Conservation (phyloP, 83 land plant species). For the Picea abies region DNA sequence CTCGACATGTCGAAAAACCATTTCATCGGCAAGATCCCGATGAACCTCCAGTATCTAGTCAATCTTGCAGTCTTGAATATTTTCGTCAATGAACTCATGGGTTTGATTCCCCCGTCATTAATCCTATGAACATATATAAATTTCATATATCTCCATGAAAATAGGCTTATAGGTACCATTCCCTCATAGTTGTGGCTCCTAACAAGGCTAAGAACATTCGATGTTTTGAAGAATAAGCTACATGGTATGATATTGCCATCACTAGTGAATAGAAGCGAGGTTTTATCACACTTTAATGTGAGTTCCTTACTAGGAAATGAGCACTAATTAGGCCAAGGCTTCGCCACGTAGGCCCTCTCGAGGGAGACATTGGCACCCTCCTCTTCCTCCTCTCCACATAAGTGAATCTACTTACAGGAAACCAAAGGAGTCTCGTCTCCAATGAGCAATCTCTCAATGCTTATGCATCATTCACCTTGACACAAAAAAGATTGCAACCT, state of each 20-base stretch:
- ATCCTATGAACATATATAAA: conserved; percentile 70
- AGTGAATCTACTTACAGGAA: too few species aligned
- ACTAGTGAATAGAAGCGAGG: conserved; percentile 59
- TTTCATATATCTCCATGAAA: conserved; percentile 72
- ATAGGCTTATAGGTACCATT: conserved; percentile 61
- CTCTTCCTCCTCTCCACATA: too few species aligned
- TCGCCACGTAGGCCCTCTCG: too few species aligned
- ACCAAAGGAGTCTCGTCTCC: too few species aligned
- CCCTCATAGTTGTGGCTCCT: conserved; percentile 66
- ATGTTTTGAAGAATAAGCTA: conserved; percentile 68
- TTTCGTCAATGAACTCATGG: conserved; percentile 50
- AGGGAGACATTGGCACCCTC: too few species aligned
- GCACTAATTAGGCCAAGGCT: too few species aligned
- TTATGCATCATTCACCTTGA: too few species aligned
- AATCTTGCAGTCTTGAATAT: conserved; percentile 72
- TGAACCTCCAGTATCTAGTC: conserved; percentile 52
- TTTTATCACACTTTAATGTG: conserved; percentile 62
- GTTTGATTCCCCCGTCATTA: conserved; percentile 66
- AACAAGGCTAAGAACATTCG: conserved; percentile 60
- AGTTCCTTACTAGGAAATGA: conserved; percentile 52
- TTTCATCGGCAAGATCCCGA: conserved; percentile 65
- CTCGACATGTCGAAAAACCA: conserved; percentile 78
- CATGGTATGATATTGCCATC: conserved; percentile 66
- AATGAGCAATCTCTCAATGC: too few species aligned
- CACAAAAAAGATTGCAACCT: too few species aligned